phyloP scores from a whole-genome alignment of 495 filamentous ascomycete species.

The Hyaloscypha finlandica region DNA sequence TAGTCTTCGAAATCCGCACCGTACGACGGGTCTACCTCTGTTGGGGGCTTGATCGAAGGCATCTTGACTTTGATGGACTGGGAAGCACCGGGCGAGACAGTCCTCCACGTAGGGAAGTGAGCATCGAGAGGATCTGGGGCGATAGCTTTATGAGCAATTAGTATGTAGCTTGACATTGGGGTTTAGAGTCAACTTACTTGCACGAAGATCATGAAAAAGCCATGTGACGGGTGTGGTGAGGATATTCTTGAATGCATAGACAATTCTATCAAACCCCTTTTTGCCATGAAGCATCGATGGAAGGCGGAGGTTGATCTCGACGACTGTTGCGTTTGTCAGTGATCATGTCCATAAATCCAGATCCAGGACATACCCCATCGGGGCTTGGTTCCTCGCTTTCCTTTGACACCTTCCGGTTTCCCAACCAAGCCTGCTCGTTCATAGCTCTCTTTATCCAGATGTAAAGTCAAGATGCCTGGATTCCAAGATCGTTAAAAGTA shows the following conservation, averaged over 20 bases:
- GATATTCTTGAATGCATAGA: constrained; percentile 84
- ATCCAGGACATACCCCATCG: constrained; percentile 45
- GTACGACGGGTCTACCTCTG: constrained; percentile 40
- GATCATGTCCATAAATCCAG: background rate
- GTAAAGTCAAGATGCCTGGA: constrained; percentile 71
- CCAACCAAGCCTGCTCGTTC: constrained; percentile 84
- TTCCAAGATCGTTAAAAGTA: background rate
- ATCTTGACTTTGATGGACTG: constrained; percentile 42
- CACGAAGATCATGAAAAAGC: constrained; percentile 70
- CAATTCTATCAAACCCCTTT: constrained; percentile 83
- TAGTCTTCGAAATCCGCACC: constrained; percentile 59
- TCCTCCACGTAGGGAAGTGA: constrained; percentile 54
- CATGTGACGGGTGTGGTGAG: constrained; percentile 71
- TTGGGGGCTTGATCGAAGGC: constrained; percentile 50
- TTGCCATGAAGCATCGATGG: constrained; percentile 89
- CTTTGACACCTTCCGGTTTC: constrained; percentile 61
- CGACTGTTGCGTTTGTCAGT: constrained; percentile 50
- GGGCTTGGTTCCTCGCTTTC: constrained; percentile 51
- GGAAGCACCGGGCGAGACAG: constrained; percentile 36
- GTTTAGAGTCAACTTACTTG: constrained; percentile 39
- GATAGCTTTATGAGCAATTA: constrained; percentile 38
- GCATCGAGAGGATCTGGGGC: constrained; percentile 51
- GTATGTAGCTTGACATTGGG: constrained; percentile 4
- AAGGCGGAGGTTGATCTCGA: constrained; percentile 78
- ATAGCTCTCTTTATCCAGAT: constrained; percentile 80